Conservation (phyloP, 2,329 filamentous ascomycete genomes). For the Fusarium praegraminearum region DNA sequence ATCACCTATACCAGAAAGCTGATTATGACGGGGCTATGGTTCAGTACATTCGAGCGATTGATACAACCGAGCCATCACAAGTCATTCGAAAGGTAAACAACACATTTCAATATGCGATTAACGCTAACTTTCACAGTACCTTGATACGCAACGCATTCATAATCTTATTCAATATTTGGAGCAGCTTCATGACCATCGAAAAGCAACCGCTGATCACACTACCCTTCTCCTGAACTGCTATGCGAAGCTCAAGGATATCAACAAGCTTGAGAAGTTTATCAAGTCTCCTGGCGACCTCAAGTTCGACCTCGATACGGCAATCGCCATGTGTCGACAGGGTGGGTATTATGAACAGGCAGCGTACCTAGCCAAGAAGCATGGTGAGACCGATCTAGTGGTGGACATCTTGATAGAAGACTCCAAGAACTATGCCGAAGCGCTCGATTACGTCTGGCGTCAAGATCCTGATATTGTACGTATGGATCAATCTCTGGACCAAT, state of each 20-base stretch:
- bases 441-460: constrained; percentile 91
- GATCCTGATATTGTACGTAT: constrained; percentile 78
- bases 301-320: constrained; percentile 96
- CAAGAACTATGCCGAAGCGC: constrained; percentile 86
- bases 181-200: constrained; percentile 93
- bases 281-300: constrained; percentile 94
- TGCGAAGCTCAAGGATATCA: constrained; percentile 96
- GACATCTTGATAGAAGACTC: constrained; percentile 97
- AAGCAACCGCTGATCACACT: constrained; percentile 94
- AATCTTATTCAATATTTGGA: constrained; percentile 98
- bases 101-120: rapidly evolving
- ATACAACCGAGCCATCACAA: constrained; percentile 95
- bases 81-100: constrained; percentile 84
- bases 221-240: constrained; percentile 97
- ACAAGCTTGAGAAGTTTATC: constrained; percentile 96
- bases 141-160: constrained; percentile 97
- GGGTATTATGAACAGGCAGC: constrained; percentile 98
- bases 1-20: constrained; percentile 92
- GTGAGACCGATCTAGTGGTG: constrained; percentile 92
- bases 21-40: constrained; percentile 99
- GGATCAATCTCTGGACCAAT: too few species aligned
- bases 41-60: constrained; percentile 95
- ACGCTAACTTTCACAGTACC: constrained; percentile 70
- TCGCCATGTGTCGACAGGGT: constrained; percentile 96
- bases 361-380: constrained; percentile 93